phyloP scores from a whole-genome alignment of 805 yeast genomes.

The Candida maris region DNA sequence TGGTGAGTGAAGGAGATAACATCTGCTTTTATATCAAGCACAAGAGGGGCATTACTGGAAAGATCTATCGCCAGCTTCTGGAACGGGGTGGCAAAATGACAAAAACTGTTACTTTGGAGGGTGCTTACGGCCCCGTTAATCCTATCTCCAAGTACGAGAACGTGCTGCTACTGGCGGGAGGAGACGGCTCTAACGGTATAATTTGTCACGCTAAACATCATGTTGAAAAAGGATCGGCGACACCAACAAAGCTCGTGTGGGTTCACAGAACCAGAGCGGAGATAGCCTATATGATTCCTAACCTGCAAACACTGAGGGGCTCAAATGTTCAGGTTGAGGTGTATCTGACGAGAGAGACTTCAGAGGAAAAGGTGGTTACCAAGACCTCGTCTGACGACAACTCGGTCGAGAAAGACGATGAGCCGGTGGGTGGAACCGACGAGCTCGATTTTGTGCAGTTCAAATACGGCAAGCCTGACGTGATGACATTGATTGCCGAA shows the following conservation, averaged over 20 bases:
- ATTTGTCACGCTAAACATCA: constrained; percentile 34
- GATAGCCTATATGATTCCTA: constrained; percentile 42
- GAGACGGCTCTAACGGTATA: constrained; percentile 64
- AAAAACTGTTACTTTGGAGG: constrained; percentile 48
- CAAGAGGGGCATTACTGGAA: constrained; percentile 52
- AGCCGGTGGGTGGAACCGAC: constrained; percentile 33
- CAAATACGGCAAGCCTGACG: constrained; percentile 39
- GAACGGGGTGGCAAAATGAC: constrained; percentile 28
- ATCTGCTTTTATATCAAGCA: constrained; percentile 41
- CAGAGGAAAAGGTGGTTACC: constrained; percentile 3
- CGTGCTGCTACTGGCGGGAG: constrained; percentile 61
- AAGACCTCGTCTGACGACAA: constrained; percentile 7
- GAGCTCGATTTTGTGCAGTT: constrained; percentile 33
- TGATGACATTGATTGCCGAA: constrained; percentile 29
- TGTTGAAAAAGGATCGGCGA: constrained; percentile 25
- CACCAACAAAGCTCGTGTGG: constrained; percentile 53
- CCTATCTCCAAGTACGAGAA: constrained; percentile 47
- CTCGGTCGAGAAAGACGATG: constrained; percentile 5
- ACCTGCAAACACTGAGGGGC: constrained; percentile 30
- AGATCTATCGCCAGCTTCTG: constrained; percentile 31
- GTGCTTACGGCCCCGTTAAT: constrained; percentile 61
- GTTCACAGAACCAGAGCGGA: constrained; percentile 47
- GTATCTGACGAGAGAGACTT: constrained; percentile 36
- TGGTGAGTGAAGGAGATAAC: constrained; percentile 37
- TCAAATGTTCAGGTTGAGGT: constrained; percentile 29